Evolutionary conservation across 345 rosid genomes (phyloP), one percentile per base, ranked within the genome.

Genomic region (Odontarrhena argentea): DNA sequence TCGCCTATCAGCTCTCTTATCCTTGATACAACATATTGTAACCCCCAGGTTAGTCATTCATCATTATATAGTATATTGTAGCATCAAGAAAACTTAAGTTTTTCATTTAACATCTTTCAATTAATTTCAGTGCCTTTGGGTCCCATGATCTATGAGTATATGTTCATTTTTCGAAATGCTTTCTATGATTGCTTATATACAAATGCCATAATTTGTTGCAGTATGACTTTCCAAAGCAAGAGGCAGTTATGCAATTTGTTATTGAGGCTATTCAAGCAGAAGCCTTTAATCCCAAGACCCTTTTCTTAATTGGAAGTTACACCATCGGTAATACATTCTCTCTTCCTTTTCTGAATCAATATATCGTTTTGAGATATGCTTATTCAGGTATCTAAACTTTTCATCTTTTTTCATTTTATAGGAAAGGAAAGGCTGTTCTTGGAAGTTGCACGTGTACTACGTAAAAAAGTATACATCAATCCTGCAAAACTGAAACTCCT

Each of bases 201-300:
- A 46, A 12, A 60, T 68, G 36, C 7, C 52, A 43, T 55, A 55
- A 48, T 55, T 60, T 74, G 53, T 64, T 78, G 75, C 82, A 92
- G 97, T 84, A 93, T 66, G 98, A 93, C 83, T 91, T 93, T 73
- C 99, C 99, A 38, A 88, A 85, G 80, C 96, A 93, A 73, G 99
- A 91, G 63, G 87, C 86, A 22, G 96, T 90, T 10, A 82, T 88
- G 76, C 97, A 93, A 70, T 93, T 93, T 65, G 99, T 93, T 61
- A 70, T 91, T 47, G 99, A 94, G 79, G 85, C 95, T 66, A 94
- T 91, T 73, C 97, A 94, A 85, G 99, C 96, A 28, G 97, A 93
- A 80, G 68, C 96, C 36, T 94, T 91, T 71, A 88, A 94, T 80
- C 89, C 95, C 22, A 82, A 80, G 69, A 91, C 95, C 6, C 94